phyloP scores from a whole-genome alignment of 225 moss, liverwort and hornwort genomes.

The Physcomitrellopsis africana region DNA sequence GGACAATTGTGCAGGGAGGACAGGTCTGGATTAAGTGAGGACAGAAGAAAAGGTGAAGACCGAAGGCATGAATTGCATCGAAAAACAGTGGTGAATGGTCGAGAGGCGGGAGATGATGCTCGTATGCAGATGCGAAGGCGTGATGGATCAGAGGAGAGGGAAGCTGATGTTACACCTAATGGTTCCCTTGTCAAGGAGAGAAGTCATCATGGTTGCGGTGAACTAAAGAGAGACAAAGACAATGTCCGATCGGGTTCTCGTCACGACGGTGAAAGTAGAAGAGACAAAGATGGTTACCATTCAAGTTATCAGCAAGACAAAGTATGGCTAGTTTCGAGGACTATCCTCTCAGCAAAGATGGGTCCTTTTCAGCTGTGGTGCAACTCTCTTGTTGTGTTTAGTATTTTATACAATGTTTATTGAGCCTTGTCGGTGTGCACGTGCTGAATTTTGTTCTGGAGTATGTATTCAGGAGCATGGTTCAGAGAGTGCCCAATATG shows the following conservation, averaged over 20 bases:
- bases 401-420: too few species aligned
- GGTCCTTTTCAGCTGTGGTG: too few species aligned
- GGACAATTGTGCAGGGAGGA: conserved; percentile 62
- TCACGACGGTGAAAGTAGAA: conserved; percentile 75
- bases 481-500: conserved; percentile 39
- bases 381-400: background rate
- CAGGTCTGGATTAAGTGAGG: conserved; percentile 66
- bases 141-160: conserved; percentile 69
- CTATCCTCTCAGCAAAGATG: too few species aligned
- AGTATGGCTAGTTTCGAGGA: conserved; percentile 28
- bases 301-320: conserved; percentile 43
- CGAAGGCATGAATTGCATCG: conserved; percentile 63
- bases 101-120: conserved; percentile 67
- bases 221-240: conserved; percentile 83
- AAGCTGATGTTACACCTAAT: conserved; percentile 66
- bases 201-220: conserved; percentile 73
- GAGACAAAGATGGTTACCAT: conserved; percentile 47
- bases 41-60: conserved; percentile 79
- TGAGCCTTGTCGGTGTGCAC: background rate
- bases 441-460: conserved; percentile 28
- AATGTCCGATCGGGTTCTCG: conserved; percentile 66
- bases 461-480: conserved; percentile 40
- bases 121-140: conserved; percentile 76
- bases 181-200: conserved; percentile 72
- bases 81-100: conserved; percentile 61